Evolutionary conservation across 192 early-diverging fungal species (phyloP).

Genomic region (Coemansia sp.): DNA sequence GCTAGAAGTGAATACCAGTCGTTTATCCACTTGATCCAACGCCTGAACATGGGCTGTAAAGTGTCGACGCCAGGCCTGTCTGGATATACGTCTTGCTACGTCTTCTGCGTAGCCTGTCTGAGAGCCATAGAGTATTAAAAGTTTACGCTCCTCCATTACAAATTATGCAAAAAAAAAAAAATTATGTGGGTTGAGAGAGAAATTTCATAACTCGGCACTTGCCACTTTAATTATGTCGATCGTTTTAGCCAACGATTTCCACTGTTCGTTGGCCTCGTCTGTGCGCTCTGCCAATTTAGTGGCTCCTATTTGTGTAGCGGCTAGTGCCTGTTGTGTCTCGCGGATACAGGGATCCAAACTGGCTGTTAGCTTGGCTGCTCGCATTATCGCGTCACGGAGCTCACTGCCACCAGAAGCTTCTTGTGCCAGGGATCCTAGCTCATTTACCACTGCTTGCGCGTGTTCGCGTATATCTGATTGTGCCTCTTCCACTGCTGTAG

Average conservation of each 20-base stretch:
- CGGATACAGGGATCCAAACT: constrained; percentile 28
- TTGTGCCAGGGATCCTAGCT: constrained; percentile 38
- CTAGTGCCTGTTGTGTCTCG: constrained; percentile 44
- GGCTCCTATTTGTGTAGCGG: constrained; percentile 9
- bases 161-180: neutral
- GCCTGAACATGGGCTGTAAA: constrained; percentile 62
- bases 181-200: neutral
- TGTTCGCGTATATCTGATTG: constrained; percentile 46
- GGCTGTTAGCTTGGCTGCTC: constrained; percentile 39
- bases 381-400: constrained; percentile 31
- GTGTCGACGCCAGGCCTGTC: constrained; percentile 77
- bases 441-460: constrained; percentile 31
- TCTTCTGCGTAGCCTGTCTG: constrained; percentile 95
- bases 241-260: constrained; percentile 35
- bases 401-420: constrained; percentile 48
- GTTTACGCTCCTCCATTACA: constrained; percentile 12
- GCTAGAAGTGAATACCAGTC: constrained; percentile 3
- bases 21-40: constrained; percentile 79
- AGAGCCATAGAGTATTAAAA: constrained; percentile 85
- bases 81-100: constrained; percentile 75
- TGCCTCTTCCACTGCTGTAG: constrained; percentile 40
- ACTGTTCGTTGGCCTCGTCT: constrained; percentile 37
- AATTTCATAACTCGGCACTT: constrained; percentile 24
- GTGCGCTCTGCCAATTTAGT: constrained; percentile 17
- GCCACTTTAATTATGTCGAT: constrained; percentile 44